Evolutionary conservation across 768 basidiomycete species (phyloP).

Genomic region (Calocybe gangraenosa): DNA sequence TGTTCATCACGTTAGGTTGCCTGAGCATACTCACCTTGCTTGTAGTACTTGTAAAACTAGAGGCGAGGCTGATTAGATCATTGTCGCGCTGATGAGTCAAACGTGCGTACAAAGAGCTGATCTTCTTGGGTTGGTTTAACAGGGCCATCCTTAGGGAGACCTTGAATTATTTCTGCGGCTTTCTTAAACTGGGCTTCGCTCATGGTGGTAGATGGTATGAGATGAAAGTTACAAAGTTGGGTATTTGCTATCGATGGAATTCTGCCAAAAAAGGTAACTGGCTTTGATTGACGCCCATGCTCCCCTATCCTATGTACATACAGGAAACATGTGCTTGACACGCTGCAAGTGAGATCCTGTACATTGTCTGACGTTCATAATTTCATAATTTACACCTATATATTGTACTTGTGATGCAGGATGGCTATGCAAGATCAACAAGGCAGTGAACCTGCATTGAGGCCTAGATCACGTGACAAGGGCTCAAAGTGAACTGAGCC

Average conservation of each 20-base stretch:
- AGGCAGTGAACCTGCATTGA: no score
- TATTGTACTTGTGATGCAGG: no score
- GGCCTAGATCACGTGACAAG: no score
- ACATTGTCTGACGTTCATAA: no score
- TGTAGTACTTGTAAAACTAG: constrained; percentile 92
- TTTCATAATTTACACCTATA: no score
- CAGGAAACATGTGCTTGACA: no score
- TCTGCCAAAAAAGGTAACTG: constrained; percentile 15
- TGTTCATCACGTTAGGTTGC: background rate
- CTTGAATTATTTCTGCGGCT: constrained; percentile 62
- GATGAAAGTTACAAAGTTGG: constrained; percentile 5
- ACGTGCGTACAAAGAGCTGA: constrained; percentile 69
- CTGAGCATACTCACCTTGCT: constrained; percentile 61
- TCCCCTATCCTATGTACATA: no score
- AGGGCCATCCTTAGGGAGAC: constrained; percentile 76
- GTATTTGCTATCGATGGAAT: constrained; percentile 12
- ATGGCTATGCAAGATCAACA: no score
- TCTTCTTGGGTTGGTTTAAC: constrained; percentile 71
- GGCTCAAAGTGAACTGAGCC: no score
- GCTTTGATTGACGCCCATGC: no score
- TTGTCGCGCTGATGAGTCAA: constrained; percentile 9
- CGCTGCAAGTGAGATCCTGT: no score
- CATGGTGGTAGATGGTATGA: constrained; percentile 41
- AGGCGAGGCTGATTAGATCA: constrained; percentile 9
- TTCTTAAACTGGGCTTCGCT: constrained; percentile 70